phyloP scores from a whole-genome alignment of 23 red algal species.

The Gracilariopsis chorda region DNA sequence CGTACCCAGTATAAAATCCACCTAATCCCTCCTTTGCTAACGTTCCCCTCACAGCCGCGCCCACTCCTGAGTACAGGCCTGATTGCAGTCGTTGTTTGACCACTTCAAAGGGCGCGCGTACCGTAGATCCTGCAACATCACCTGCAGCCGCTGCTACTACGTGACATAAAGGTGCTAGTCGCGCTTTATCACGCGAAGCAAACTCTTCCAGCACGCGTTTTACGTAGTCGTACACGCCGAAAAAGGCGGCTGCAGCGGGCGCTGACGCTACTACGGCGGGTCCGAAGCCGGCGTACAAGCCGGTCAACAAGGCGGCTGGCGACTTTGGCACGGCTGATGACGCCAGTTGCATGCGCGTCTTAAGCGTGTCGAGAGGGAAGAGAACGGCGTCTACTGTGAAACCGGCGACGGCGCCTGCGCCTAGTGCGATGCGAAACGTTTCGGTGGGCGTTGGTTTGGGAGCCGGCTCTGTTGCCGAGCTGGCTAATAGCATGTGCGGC shows the following conservation, averaged over 20 bases:
- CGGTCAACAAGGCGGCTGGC: conserved; percentile 46
- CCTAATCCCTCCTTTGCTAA: conserved; percentile 63
- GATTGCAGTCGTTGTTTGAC: conserved; percentile 97
- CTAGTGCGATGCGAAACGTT: conserved; percentile 73
- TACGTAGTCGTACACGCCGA: conserved; percentile 88
- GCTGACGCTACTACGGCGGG: conserved; percentile 93
- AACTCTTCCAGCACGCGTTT: conserved; percentile 57
- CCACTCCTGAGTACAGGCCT: conserved; percentile 64
- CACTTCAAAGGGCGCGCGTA: conserved; percentile 95
- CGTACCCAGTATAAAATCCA: conserved; percentile 89
- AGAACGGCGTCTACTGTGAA: conserved; percentile 86
- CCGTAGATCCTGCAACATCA: conserved; percentile 71
- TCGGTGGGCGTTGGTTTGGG: background rate
- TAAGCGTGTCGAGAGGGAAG: conserved; percentile 97
- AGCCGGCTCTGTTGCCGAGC: background rate
- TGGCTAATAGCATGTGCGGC: background rate
- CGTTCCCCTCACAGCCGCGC: conserved; percentile 56
- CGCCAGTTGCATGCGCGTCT: conserved; percentile 83
- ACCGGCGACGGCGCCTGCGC: conserved; percentile 85
- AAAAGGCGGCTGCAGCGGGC: conserved; percentile 93
- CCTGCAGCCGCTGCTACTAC: conserved; percentile 82
- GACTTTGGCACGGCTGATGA: background rate
- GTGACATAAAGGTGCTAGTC: conserved; percentile 56
- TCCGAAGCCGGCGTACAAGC: conserved; percentile 84
- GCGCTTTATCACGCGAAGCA: background rate